Conservation (phyloP, 2,329 filamentous ascomycete species). For the Aspergillus sojae region DNA sequence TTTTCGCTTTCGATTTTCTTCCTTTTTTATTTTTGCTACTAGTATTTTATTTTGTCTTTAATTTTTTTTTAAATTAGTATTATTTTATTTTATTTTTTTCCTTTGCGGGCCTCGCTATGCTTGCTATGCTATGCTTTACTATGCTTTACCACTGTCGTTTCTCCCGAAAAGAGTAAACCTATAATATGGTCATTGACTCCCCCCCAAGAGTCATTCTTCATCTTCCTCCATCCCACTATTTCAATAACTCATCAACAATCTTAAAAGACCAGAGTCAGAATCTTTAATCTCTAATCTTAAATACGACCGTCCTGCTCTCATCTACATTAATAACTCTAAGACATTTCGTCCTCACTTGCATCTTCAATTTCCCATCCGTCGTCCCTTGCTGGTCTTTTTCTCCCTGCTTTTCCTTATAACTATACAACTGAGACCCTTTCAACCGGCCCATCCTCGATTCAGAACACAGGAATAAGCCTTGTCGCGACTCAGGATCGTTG, state of each 20-base stretch:
- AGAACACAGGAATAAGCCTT: constrained; percentile 14
- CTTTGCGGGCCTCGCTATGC: not conserved
- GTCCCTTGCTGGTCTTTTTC: constrained; percentile 24
- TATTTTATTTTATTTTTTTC: not conserved
- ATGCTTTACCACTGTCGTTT: constrained; percentile 8
- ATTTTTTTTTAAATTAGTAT: not conserved
- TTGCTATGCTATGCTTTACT: not conserved
- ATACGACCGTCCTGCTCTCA: constrained; percentile 11
- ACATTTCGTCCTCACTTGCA: constrained; percentile 21
- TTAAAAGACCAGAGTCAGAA: not conserved
- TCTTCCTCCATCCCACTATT: not conserved
- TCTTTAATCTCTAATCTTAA: constrained; percentile 6
- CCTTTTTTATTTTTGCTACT: not conserved
- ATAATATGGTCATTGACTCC: constrained; percentile 3
- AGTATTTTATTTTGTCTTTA: not conserved
- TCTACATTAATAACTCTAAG: constrained; percentile 20
- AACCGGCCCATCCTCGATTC: constrained; percentile 7
- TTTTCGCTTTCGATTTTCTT: constrained; percentile 6
- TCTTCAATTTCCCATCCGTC: constrained; percentile 17
- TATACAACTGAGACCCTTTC: constrained; percentile 22
- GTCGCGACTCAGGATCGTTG: constrained; percentile 21
- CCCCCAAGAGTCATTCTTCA: constrained; percentile 1
- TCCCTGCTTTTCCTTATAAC: constrained; percentile 20
- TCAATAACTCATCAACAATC: not conserved
- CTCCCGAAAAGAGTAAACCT: constrained; percentile 16